Evolutionary conservation across 1,284 basidiomycete genomes (phyloP).

Genomic region (Schizopora paradoxa): DNA sequence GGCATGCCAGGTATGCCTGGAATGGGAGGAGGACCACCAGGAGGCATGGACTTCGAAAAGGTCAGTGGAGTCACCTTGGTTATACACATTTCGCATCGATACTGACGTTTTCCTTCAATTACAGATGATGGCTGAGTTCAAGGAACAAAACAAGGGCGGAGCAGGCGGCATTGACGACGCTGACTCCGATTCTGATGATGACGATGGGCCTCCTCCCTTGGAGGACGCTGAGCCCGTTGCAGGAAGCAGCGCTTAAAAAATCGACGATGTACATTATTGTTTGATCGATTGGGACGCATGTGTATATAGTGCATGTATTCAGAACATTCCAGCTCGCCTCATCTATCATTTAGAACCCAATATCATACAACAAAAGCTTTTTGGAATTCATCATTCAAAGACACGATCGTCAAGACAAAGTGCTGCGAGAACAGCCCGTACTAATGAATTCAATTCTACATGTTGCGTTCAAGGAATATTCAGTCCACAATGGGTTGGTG

Average conservation of each 20-base stretch:
- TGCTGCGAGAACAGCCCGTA: too few species aligned
- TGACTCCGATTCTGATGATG: constrained; percentile 49
- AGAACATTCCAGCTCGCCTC: too few species aligned
- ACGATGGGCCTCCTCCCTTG: constrained; percentile 68
- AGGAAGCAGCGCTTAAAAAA: constrained; percentile 9
- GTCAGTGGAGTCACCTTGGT: constrained; percentile 30
- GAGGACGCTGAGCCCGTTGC: constrained; percentile 47
- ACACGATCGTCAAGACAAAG: too few species aligned
- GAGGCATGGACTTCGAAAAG: constrained; percentile 52
- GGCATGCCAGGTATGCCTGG: constrained; percentile 35
- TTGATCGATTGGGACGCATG: too few species aligned
- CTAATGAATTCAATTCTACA: too few species aligned
- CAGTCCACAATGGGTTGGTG: too few species aligned
- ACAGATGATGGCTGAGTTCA: constrained; percentile 67
- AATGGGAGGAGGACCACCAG: constrained; percentile 26
- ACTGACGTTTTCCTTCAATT: constrained; percentile 6
- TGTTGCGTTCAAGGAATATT: too few species aligned
- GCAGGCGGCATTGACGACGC: constrained; percentile 34
- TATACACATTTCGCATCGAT: neutral
- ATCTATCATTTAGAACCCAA: too few species aligned
- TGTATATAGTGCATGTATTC: too few species aligned
- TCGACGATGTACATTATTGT: too few species aligned
- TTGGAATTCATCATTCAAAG: too few species aligned
- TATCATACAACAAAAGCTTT: too few species aligned
- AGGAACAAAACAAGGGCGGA: constrained; percentile 34